These are phyloP conservation scores for Stagonosporopsis tanaceti DNA, from an alignment of 2,329 filamentous ascomycete genomes.

Conservation along the genomic window DNA sequence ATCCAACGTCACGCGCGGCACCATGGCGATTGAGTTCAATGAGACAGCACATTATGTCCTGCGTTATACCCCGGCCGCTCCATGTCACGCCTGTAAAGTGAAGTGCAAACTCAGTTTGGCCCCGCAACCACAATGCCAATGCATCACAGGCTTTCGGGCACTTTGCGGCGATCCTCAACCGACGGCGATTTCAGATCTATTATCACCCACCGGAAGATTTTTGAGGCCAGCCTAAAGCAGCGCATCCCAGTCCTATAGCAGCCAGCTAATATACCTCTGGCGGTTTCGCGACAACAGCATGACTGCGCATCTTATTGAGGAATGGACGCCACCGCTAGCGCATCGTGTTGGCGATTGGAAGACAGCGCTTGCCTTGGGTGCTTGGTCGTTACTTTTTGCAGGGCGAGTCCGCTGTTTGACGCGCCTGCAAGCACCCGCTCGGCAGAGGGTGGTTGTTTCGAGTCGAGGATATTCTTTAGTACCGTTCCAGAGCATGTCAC, in stretches of 20 bases:
- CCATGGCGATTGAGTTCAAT: slow-evolving; percentile 22
- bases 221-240: slow-evolving; percentile 40
- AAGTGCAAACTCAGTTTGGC: slow-evolving; percentile 37
- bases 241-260: slow-evolving; percentile 32
- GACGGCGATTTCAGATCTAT: slow-evolving; percentile 25
- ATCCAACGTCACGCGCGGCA: slow-evolving; percentile 8
- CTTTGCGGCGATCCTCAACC: slow-evolving; percentile 48
- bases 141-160: slow-evolving; percentile 36
- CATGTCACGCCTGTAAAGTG: slow-evolving; percentile 34
- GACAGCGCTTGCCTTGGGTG: slow-evolving; percentile 11
- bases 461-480: not conserved
- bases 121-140: slow-evolving; percentile 33
- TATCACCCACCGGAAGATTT: slow-evolving; percentile 43
- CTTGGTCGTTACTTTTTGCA: slow-evolving; percentile 27
- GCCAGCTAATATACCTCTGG: slow-evolving; percentile 32
- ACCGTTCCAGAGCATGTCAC: slow-evolving; percentile 8
- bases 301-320: slow-evolving; percentile 24
- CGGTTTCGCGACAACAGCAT: slow-evolving; percentile 36
- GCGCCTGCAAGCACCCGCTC: slow-evolving; percentile 23
- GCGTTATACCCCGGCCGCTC: slow-evolving; percentile 28
- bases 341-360: slow-evolving; percentile 33
- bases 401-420: slow-evolving; percentile 39
- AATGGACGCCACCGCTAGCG: slow-evolving; percentile 39
- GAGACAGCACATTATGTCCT: slow-evolving; percentile 12
- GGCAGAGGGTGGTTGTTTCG: slow-evolving; percentile 14